phyloP scores from a whole-genome alignment of 1,139 yeast species.

The Suhomyces chickasaworum region DNA sequence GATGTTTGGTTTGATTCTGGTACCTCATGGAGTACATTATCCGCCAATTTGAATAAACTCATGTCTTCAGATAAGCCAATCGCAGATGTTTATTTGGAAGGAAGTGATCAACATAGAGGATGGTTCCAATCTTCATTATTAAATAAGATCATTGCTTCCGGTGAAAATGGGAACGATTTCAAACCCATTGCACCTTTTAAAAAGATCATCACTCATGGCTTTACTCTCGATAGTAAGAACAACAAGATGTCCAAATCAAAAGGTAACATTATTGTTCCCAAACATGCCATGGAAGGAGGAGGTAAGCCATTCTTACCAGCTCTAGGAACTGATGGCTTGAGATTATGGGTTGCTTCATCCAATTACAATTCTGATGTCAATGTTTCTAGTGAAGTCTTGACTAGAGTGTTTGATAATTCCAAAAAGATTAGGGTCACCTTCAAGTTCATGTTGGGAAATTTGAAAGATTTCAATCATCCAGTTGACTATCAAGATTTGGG shows the following conservation, averaged over 20 bases:
- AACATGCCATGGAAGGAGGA: conserved; percentile 66
- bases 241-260: conserved; percentile 92
- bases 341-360: conserved; percentile 89
- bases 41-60: conserved; percentile 31
- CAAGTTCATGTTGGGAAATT: conserved; percentile 77
- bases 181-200: conserved; percentile 69
- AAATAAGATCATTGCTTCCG: conserved; percentile 65
- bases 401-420: conserved; percentile 75
- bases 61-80: conserved; percentile 36
- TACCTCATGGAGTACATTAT: conserved; percentile 79
- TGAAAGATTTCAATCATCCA: conserved; percentile 39
- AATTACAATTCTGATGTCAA: conserved; percentile 82
- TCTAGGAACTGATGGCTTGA: conserved; percentile 88
- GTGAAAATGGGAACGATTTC: conserved; percentile 30
- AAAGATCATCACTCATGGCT: conserved; percentile 87
- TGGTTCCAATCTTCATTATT: conserved; percentile 96
- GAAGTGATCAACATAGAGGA: conserved; percentile 97
- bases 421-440: conserved; percentile 84
- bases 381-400: conserved; percentile 70
- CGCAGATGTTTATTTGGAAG: conserved; percentile 87
- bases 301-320: conserved; percentile 57
- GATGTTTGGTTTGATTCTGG: conserved; percentile 99
- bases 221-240: conserved; percentile 82
- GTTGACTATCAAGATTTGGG: conserved; percentile 43
- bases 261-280: conserved; percentile 79